These are phyloP conservation scores for Vitis rotundifolia DNA, from an alignment of 164 flowering plant genomes.

Conservation along the genomic window DNA sequence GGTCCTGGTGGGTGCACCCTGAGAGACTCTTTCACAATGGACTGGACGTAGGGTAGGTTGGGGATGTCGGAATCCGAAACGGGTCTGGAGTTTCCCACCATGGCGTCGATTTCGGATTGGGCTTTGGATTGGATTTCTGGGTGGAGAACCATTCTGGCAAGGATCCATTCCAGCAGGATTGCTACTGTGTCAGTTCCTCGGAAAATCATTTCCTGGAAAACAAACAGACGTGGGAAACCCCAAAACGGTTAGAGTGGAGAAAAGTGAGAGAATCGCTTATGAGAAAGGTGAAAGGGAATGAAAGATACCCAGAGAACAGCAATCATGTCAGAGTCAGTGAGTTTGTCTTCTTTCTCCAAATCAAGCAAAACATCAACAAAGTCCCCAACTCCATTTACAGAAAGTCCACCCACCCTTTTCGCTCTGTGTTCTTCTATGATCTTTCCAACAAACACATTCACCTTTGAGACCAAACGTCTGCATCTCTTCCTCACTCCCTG, in stretches of 20 bases:
- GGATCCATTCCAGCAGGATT: constrained; percentile 49
- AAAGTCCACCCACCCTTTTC: background rate
- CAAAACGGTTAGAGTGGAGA: too few relatives aligned
- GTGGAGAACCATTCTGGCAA: constrained; percentile 50
- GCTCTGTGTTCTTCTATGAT: constrained; percentile 45
- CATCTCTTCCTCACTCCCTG: constrained; percentile 39
- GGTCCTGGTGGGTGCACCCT: constrained; percentile 63
- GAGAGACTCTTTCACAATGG: constrained; percentile 49
- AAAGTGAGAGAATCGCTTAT: background rate
- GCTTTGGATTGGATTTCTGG: constrained; percentile 39
- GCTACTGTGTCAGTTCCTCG: constrained; percentile 61
- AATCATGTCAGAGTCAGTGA: constrained; percentile 55
- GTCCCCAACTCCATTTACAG: constrained; percentile 24
- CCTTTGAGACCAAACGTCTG: constrained; percentile 23
- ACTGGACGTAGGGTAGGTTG: constrained; percentile 39
- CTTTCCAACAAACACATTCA: constrained; percentile 37
- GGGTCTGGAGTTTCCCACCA: constrained; percentile 13
- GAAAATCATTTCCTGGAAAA: constrained; percentile 58
- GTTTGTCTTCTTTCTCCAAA: constrained; percentile 57
- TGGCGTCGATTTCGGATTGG: constrained; percentile 33
- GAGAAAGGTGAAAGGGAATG: background rate
- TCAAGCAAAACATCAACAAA: constrained; percentile 64
- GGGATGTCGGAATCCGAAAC: constrained; percentile 38
- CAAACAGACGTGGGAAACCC: background rate
- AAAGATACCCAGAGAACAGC: constrained; percentile 60